These are phyloP conservation scores for Exophiala aquamarina DNA, from an alignment of 2,329 filamentous ascomycete species.

Conservation along the genomic window DNA sequence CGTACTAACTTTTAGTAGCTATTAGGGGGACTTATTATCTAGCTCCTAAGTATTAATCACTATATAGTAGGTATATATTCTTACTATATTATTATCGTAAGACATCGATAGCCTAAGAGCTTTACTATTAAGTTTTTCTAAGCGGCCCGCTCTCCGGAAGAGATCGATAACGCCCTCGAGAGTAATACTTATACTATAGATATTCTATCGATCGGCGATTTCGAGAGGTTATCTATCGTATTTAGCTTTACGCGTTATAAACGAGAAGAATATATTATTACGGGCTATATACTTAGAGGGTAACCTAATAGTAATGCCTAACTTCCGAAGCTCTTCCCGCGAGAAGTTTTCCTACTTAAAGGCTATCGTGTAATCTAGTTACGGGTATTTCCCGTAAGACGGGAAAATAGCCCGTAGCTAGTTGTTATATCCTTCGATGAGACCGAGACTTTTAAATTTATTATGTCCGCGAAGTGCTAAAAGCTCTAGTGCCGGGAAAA, in stretches of 20 bases:
- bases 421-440: constrained; percentile 7
- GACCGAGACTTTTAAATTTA: constrained; percentile 1
- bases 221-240: background rate
- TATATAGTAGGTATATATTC: constrained; percentile 1
- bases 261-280: constrained; percentile 2
- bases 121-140: constrained; percentile 3
- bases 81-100: constrained; percentile 3
- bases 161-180: constrained; percentile 4
- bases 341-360: constrained; percentile 30
- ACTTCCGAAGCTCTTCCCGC: constrained; percentile 35
- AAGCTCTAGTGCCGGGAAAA: constrained; percentile 7
- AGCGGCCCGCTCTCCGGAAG: constrained; percentile 1
- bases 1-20: background rate
- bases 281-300: constrained; percentile 2
- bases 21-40: background rate
- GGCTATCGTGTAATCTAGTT: constrained; percentile 5
- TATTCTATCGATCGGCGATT: constrained; percentile 7
- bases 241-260: constrained; percentile 2
- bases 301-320: constrained; percentile 29
- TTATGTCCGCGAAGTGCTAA: constrained; percentile 5
- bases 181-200: constrained; percentile 7
- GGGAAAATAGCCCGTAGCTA: constrained; percentile 7
- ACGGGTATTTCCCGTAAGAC: constrained; percentile 7
- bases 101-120: constrained; percentile 4
- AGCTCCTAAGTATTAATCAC: constrained; percentile 1